Percentiles rank a stretch among this genome's conserved stretches.
phyloP scores from a whole-genome alignment of 2,329 filamentous ascomycete species.

The Aaosphaeria arxii region DNA sequence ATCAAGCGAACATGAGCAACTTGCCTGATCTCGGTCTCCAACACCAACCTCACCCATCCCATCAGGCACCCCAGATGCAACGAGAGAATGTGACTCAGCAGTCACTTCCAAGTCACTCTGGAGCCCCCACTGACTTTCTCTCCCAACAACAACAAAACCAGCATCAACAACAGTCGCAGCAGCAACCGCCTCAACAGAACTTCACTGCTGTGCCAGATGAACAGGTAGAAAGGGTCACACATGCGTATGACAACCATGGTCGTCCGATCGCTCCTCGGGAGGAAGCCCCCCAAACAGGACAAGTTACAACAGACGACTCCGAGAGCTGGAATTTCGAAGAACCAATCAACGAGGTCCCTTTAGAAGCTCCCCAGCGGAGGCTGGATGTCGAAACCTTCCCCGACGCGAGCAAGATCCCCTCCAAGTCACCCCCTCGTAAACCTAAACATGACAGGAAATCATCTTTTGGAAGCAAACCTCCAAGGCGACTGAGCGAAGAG shows the following conservation, averaged over 20 bases:
- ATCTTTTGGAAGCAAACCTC: slow-evolving; percentile 50
- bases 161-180: too few relatives aligned
- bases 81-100: slow-evolving; percentile 44
- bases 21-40: slow-evolving; percentile 41
- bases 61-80: slow-evolving; percentile 43
- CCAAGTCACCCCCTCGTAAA: slow-evolving; percentile 69
- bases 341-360: slow-evolving; percentile 57
- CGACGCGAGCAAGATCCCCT: slow-evolving; percentile 69
- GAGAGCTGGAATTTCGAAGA: slow-evolving; percentile 97
- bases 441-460: slow-evolving; percentile 72
- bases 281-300: slow-evolving; percentile 32
- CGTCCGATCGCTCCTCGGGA: slow-evolving; percentile 48
- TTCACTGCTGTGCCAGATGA: slow-evolving; percentile 50
- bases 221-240: slow-evolving; percentile 55
- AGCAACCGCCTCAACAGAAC: slow-evolving; percentile 33
- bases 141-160: slow-evolving; percentile 30
- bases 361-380: slow-evolving; percentile 56
- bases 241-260: slow-evolving; percentile 58
- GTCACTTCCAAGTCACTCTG: slow-evolving; percentile 33
- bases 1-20: slow-evolving; percentile 50
- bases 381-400: slow-evolving; percentile 90
- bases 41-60: slow-evolving; percentile 35
- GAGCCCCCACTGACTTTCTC: slow-evolving; percentile 27
- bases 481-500: slow-evolving; percentile 50
- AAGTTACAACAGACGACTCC: slow-evolving; percentile 49